Percentiles rank a stretch among this genome's conserved stretches.
These are phyloP conservation scores for Colletotrichum simmondsii DNA, from an alignment of 2,329 filamentous ascomycete species.

Conservation along the genomic window DNA sequence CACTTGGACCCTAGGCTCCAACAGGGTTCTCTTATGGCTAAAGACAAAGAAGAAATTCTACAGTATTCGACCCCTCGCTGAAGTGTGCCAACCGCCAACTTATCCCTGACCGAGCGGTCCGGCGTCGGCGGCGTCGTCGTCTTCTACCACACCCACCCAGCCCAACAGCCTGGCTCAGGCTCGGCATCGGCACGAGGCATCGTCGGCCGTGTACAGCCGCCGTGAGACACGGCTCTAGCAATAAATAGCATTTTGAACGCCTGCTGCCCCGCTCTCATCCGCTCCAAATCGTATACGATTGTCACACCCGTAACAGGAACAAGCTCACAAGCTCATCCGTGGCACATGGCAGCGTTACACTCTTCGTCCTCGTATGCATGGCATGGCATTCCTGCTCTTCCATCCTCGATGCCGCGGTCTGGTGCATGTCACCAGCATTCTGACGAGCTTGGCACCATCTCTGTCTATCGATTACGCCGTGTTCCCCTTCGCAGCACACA, in stretches of 20 bases:
- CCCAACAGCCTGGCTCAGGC: constrained; percentile 17
- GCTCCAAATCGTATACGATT: background rate
- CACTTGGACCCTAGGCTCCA: constrained; percentile 5
- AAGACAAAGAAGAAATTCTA: background rate
- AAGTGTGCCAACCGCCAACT: background rate
- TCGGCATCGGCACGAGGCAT: constrained; percentile 4
- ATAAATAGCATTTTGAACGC: background rate
- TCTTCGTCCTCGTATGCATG: background rate
- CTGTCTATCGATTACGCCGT: background rate
- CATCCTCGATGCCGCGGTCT: background rate
- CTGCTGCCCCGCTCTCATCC: background rate
- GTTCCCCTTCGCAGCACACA: background rate
- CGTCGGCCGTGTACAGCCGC: constrained; percentile 5
- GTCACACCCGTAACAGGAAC: constrained; percentile 13
- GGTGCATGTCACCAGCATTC: background rate
- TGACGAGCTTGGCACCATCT: background rate
- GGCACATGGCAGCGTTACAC: constrained; percentile 25
- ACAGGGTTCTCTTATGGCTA: background rate
- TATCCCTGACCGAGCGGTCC: background rate
- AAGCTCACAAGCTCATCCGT: constrained; percentile 11
- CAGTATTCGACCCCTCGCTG: no score
- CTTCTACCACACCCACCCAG: background rate
- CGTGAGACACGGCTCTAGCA: background rate
- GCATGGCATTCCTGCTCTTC: background rate
- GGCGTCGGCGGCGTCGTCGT: background rate